Conservation (phyloP, 164 flowering plant species). For the Vitis amurensis region DNA sequence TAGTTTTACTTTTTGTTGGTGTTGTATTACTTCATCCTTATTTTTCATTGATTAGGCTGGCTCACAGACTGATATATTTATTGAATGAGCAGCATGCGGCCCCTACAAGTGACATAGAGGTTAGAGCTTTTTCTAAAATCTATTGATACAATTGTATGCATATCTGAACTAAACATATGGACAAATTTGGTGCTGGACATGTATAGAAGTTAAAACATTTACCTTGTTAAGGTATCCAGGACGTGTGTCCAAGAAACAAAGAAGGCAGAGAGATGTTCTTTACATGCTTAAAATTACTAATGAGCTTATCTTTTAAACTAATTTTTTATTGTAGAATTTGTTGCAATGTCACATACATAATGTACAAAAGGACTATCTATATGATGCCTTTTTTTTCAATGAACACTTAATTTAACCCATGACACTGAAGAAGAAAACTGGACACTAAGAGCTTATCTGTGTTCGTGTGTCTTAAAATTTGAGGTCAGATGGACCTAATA, state of each 20-base stretch:
- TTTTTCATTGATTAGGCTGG: constrained; percentile 62
- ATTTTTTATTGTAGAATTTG: too few species aligned
- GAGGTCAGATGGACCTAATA: background rate
- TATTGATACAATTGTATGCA: too few species aligned
- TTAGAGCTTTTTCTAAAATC: constrained; percentile 24
- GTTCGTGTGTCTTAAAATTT: background rate
- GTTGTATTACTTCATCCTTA: constrained; percentile 34
- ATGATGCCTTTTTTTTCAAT: too few species aligned
- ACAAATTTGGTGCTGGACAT: too few species aligned
- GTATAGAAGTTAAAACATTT: too few species aligned
- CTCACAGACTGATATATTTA: constrained; percentile 74
- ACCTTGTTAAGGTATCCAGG: too few species aligned
- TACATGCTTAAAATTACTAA: too few species aligned
- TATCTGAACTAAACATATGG: too few species aligned
- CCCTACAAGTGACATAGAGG: constrained; percentile 63
- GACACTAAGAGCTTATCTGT: background rate
- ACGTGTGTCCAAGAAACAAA: too few species aligned
- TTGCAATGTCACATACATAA: background rate
- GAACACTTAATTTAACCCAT: background rate
- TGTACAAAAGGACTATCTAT: background rate
- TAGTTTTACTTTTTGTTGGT: constrained; percentile 6
- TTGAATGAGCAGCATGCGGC: constrained; percentile 75
- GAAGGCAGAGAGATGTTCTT: too few species aligned
- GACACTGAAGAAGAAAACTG: background rate
- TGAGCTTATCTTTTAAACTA: too few species aligned